Evolutionary conservation across 2,329 filamentous ascomycete genomes (phyloP).

Genomic region (Juglanconis oblonga): DNA sequence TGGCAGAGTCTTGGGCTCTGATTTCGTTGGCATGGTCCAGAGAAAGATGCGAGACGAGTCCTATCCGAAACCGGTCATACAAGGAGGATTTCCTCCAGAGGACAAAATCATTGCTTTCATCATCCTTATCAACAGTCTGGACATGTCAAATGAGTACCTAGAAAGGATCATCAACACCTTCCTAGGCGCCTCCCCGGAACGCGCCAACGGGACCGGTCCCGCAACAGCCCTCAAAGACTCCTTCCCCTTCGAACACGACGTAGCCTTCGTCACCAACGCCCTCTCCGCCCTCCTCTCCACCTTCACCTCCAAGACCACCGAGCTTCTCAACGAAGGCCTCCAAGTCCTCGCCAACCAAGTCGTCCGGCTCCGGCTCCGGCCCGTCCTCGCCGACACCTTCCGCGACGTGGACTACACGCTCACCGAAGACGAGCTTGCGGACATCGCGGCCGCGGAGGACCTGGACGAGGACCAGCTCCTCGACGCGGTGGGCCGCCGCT

Average conservation of each 20-base stretch:
- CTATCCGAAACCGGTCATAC: conserved; percentile 76
- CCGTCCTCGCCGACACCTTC: conserved; percentile 84
- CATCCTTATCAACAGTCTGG: conserved; percentile 91
- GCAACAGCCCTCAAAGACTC: conserved; percentile 54
- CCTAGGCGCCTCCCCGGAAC: conserved; percentile 44
- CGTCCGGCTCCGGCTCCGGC: conserved; percentile 78
- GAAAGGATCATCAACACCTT: conserved; percentile 76
- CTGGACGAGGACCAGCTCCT: conserved; percentile 50
- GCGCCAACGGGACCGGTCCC: conserved; percentile 31
- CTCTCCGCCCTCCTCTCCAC: conserved; percentile 66
- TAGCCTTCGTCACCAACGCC: conserved; percentile 63
- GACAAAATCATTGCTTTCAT: conserved; percentile 86
- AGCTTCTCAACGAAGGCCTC: conserved; percentile 80
- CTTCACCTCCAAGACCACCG: conserved; percentile 75
- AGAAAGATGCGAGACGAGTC: conserved; percentile 96
- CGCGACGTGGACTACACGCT: conserved; percentile 85
- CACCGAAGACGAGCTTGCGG: conserved; percentile 57
- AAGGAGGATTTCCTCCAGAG: conserved; percentile 82
- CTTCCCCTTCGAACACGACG: conserved; percentile 80
- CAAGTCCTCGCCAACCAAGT: conserved; percentile 85
- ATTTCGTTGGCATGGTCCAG: conserved; percentile 96
- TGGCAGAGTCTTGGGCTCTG: conserved; percentile 74
- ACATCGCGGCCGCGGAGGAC: conserved; percentile 52
- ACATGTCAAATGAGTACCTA: conserved; percentile 88
- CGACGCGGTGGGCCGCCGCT: conserved; percentile 74